Evolutionary conservation across 2,329 filamentous ascomycete genomes (phyloP), one percentile per base, ranked within the genome.

Genomic region (Calonectria hongkongensis): DNA sequence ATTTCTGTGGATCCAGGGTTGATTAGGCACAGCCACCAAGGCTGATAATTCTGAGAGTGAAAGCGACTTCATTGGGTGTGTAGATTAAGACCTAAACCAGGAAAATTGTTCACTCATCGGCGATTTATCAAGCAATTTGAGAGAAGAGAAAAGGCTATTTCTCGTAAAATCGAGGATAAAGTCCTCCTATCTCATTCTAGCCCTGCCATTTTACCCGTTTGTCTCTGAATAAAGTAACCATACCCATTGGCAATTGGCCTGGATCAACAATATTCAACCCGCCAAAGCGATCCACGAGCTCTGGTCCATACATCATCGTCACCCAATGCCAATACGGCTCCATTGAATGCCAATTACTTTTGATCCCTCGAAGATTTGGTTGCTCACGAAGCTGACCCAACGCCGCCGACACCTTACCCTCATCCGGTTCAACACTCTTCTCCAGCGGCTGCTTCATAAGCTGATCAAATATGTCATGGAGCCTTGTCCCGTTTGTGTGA

Each of bases 291-390:
- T 82, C 80, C 6, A 87, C 78, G 65, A 87, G 83, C 74, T 88
- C 86, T 4, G 83, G 82, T 2, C 86, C 86, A 30, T 87, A 87
- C 74, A 88, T 80, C 73, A 84, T 83, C 18, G 84, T 79, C 10
- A 89, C 82, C 87, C 88, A 89, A 68, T 81, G 83, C 85, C 87
- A 88, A 68, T 89, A 89, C 4, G 83, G 78, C 16, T 83, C 80
- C 82, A 87, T 84, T 0, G 2, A 3, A 0, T 51, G 0, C 84
- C 85, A 87, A 28, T 71, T 36, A 0, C 64, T 50, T 3, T 65
- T 81, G 13, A 81, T 79, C 8, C 79, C 76, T 21, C 74, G 74
- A 48, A 78, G 58, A 15, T 67, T 79, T 7, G 72, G 45, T 36
- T 73, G 72, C 2, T 50, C 30, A 0, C 70, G 68, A 0, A 83